Percentiles rank a stretch among this genome's conserved stretches.
These are phyloP conservation scores for Leccinum pallidistipes DNA, from an alignment of 1,284 basidiomycete genomes.

Conservation along the genomic window DNA sequence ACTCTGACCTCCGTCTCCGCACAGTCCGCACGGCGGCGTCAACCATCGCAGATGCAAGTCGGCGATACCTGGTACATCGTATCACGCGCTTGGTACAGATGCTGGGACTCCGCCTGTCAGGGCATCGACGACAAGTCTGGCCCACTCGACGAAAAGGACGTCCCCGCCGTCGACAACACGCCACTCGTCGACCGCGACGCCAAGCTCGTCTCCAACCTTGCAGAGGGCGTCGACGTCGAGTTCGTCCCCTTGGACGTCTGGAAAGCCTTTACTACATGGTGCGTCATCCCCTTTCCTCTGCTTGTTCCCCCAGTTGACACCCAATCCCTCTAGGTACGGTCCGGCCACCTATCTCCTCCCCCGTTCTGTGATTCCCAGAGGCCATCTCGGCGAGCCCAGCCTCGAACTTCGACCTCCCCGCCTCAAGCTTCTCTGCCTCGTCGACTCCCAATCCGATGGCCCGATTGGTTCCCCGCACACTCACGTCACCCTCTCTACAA, in stretches of 20 bases:
- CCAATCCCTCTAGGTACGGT: constrained; percentile 63
- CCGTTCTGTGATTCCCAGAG: constrained; percentile 67
- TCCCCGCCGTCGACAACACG: constrained; percentile 78
- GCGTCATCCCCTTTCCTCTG: constrained; percentile 26
- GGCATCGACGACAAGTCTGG: constrained; percentile 69
- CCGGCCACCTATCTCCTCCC: constrained; percentile 52
- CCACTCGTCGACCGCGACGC: constrained; percentile 56
- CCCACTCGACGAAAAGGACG: constrained; percentile 53
- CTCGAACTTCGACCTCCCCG: constrained; percentile 81
- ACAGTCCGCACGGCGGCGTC: constrained; percentile 89
- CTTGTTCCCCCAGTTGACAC: constrained; percentile 4
- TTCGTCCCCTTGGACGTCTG: constrained; percentile 77
- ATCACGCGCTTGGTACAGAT: constrained; percentile 67
- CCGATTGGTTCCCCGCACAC: constrained; percentile 27
- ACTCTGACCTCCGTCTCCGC: constrained; percentile 82
- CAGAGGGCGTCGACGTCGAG: constrained; percentile 77
- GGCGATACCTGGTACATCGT: constrained; percentile 83
- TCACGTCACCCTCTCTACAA: constrained; percentile 49
- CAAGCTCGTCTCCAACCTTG: constrained; percentile 46
- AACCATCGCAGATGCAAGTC: constrained; percentile 70
- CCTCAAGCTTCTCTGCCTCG: constrained; percentile 60
- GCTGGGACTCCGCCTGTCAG: constrained; percentile 71
- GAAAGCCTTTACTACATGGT: constrained; percentile 71
- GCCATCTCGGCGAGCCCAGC: constrained; percentile 48
- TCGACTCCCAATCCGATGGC: constrained; percentile 28